Evolutionary conservation across 2,329 filamentous ascomycete species (phyloP).

Genomic region (Mollisiaceae sp.): DNA sequence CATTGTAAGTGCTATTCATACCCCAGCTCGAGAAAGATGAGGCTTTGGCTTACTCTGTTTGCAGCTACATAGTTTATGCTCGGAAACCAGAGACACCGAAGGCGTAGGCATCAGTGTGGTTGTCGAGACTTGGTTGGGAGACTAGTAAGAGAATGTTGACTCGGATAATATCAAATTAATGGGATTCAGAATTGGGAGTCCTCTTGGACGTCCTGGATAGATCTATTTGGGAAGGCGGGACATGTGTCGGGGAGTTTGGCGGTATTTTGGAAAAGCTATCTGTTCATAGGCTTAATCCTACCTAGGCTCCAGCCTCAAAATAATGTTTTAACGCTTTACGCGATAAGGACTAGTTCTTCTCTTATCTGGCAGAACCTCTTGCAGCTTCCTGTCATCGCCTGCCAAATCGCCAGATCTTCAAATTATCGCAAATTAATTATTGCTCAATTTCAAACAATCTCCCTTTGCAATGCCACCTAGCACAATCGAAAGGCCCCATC

Average conservation of each 20-base stretch:
- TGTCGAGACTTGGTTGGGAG: no score
- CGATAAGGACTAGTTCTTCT: no score
- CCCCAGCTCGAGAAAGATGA: background rate
- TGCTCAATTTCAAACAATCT: no score
- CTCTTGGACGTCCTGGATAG: background rate
- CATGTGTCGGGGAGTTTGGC: background rate
- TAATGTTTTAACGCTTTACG: no score
- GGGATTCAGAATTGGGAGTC: background rate
- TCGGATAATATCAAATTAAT: background rate
- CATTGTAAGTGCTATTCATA: constrained; percentile 18
- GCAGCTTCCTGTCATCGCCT: no score
- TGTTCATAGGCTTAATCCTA: background rate
- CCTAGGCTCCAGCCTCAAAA: no score
- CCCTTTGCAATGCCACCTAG: no score
- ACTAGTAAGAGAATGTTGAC: background rate
- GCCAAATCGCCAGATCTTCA: no score
- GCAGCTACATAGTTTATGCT: background rate
- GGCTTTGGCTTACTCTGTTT: background rate
- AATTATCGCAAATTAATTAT: no score
- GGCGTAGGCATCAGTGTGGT: background rate
- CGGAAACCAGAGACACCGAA: constrained; percentile 1
- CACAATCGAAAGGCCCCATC: no score
- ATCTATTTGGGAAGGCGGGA: background rate
- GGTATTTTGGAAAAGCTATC: background rate
- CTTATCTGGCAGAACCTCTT: no score